Evolutionary conservation across 306 rosid genomes (phyloP), one percentile per base, ranked within the genome.

Genomic region (Ammopiptanthus mongolicus): DNA sequence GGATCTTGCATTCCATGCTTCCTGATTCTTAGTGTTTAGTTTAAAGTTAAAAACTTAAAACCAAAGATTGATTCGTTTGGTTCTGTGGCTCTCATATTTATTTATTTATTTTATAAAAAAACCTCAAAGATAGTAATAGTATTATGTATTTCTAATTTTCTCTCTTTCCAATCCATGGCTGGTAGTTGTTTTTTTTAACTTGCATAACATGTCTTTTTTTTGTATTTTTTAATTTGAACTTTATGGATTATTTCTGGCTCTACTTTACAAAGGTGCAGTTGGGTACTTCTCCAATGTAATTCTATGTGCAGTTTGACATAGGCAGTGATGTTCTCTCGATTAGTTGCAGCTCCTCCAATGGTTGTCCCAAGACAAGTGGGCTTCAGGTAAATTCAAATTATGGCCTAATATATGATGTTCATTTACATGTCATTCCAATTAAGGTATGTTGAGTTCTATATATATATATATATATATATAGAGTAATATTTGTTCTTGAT

Each of bases 311-410:
- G 85, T 90, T 96, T 87, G 99, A 96, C 71, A 96, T 98, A 3
- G 98, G 99, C 41, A 96, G 98, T 85, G 98, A 96, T 85, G 97
- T 96, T 79, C 85, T 92, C 53, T 96, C 98, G 98, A 92, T 96
- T 71, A 80, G 91, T 76, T 96, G 99, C 17, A 82, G 73, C 77
- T 76, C 93, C 82, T 96, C 98, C 89, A 89, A 29, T 77, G 99
- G 99, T 60, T 96, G 99, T 81, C 98, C 99, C 0, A 82, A 60
- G 44, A 84, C 96, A 36, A 92, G 96, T 87, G 97, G 96, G n/a
- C 91, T 96, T 46, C 88, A 77, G 72, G 99, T 96, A 88, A 69
- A 66, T 18, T 66, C 58, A 29, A n/a, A 57, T 68, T 71, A n/a
- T n/a, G n/a, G n/a, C n/a, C n/a, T n/a, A n/a, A n/a, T n/a, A n/a